Evolutionary conservation across 345 rosid genomes (phyloP).

Genomic region (Moringa oleifera): DNA sequence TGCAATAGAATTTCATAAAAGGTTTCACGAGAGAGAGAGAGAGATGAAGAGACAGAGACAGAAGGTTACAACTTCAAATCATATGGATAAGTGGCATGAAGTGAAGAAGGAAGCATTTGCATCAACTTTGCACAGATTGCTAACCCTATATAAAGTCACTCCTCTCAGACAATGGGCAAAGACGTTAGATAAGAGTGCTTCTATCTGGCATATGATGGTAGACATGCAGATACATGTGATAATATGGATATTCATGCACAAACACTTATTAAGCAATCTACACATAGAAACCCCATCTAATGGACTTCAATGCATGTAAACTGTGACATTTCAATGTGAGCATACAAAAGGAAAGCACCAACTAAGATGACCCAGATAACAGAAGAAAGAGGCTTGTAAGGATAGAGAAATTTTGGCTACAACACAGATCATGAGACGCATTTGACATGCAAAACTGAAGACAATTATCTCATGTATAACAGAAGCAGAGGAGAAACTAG

Average conservation of each 20-base stretch:
- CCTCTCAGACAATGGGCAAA: background rate
- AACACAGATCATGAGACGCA: background rate
- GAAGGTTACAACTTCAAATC: background rate
- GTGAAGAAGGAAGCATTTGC: background rate
- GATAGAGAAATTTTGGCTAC: background rate
- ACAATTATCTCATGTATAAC: background rate
- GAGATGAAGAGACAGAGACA: background rate
- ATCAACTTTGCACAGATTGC: background rate
- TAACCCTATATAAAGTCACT: background rate
- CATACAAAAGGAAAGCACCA: too few species aligned
- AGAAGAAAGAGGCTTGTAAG: background rate
- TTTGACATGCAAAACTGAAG: background rate
- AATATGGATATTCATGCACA: too few species aligned
- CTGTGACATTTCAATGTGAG: background rate
- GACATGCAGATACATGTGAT: too few species aligned
- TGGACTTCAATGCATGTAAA: background rate
- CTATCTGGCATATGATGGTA: too few species aligned
- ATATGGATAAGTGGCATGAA: background rate
- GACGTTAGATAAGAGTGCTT: background rate
- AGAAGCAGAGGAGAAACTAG: background rate
- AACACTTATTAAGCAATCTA: too few species aligned
- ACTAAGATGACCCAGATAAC: background rate
- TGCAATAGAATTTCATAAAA: background rate
- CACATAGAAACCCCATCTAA: background rate
- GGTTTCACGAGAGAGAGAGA: background rate